Conservation (phyloP, 176 grass and related monocot species). For the Carex parvula region DNA sequence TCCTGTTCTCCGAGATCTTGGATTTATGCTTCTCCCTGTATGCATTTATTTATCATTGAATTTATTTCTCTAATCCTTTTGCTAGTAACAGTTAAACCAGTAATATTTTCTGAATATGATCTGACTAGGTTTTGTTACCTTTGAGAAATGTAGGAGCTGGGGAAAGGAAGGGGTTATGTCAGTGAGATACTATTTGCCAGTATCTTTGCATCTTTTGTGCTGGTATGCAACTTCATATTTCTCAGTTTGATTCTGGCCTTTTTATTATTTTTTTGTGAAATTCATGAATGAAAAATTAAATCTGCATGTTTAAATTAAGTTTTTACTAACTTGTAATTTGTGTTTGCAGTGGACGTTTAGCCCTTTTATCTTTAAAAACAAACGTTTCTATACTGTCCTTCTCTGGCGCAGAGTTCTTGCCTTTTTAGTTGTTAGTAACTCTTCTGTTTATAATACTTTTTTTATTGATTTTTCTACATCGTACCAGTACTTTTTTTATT, state of each 20-base stretch:
- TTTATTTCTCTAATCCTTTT: not conserved
- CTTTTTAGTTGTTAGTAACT: constrained; percentile 86
- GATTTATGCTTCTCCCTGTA: constrained; percentile 96
- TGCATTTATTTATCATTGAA: constrained; percentile 34
- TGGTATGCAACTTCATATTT: constrained; percentile 39
- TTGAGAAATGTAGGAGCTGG: constrained; percentile 56
- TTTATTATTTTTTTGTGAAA: not conserved
- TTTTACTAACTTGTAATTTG: not conserved
- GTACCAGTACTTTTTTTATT: constrained; percentile 17
- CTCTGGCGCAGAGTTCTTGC: constrained; percentile 91
- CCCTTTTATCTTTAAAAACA: constrained; percentile 89
- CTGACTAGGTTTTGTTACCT: constrained; percentile 11
- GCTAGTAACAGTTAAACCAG: not conserved
- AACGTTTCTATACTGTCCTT: constrained; percentile 84
- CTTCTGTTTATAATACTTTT: constrained; percentile 8
- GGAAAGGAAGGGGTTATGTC: constrained; percentile 69
- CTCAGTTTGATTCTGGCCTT: not conserved
- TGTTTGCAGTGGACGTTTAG: constrained; percentile 94
- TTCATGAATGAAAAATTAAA: constrained; percentile 7
- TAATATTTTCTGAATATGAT: constrained; percentile 4
- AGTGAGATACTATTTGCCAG: constrained; percentile 79
- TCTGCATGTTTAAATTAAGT: not conserved
- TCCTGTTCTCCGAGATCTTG: constrained; percentile 83
- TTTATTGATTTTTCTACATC: constrained; percentile 3
- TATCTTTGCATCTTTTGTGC: constrained; percentile 76